Percentiles rank a stretch among this genome's conserved stretches.
Conservation (phyloP, 805 yeast genomes). For the Candida suzukii region DNA sequence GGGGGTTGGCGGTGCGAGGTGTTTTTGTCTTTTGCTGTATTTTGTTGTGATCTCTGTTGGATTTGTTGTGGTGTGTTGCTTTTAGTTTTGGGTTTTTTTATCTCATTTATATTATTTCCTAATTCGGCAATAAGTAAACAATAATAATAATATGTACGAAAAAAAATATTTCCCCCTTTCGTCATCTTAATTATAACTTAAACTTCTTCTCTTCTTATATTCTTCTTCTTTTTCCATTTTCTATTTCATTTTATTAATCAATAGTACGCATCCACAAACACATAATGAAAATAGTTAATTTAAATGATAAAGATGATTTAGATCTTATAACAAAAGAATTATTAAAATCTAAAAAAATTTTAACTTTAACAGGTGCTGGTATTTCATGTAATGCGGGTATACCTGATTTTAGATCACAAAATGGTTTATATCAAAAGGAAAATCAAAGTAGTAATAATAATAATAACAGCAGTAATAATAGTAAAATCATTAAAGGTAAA, state of each 20-base stretch:
- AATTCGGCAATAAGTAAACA: too few species aligned
- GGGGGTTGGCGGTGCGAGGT: too few species aligned
- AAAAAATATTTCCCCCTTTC: too few species aligned
- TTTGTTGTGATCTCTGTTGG: too few species aligned
- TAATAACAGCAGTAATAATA: conserved; percentile 10
- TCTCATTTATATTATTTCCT: too few species aligned
- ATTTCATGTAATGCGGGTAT: conserved; percentile 96
- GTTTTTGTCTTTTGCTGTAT: too few species aligned
- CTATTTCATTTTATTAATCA: too few species aligned
- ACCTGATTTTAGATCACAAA: conserved; percentile 84
- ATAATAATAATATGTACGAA: too few species aligned
- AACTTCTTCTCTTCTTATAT: not conserved
- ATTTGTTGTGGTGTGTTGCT: too few species aligned
- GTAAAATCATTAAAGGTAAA: conserved; percentile 62
- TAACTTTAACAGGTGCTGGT: conserved; percentile 90
- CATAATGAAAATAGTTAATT: not conserved
- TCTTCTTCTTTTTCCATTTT: not conserved
- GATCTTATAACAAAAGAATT: conserved; percentile 22
- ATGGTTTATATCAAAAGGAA: conserved; percentile 69
- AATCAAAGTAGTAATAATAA: conserved; percentile 14
- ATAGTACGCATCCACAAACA: not conserved
- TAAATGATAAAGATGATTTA: not conserved
- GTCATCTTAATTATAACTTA: too few species aligned
- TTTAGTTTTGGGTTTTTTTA: too few species aligned
- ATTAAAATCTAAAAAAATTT: conserved; percentile 44